Percentiles rank a stretch among this genome's conserved stretches.
These are phyloP conservation scores for Sporobolomyces pararoseus DNA, from an alignment of 768 basidiomycete species.

Conservation along the genomic window DNA sequence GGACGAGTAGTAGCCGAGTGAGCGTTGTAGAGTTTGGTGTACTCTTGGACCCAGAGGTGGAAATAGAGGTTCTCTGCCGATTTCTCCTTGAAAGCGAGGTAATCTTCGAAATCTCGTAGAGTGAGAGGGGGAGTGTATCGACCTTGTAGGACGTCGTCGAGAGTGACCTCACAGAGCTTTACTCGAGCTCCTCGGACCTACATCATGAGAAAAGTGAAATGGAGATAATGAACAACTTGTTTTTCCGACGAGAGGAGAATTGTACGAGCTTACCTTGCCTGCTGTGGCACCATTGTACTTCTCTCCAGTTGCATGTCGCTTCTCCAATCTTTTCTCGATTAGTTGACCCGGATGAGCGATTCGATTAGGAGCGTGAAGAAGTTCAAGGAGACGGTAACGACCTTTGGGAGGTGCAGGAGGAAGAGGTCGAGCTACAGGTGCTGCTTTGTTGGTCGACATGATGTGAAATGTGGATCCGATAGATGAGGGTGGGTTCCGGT, in stretches of 20 bases:
- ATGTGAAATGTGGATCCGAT: neutral
- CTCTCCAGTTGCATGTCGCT: neutral
- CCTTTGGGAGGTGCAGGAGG: conserved; percentile 25
- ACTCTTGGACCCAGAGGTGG: conserved; percentile 28
- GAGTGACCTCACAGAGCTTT: conserved; percentile 31
- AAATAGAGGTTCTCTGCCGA: conserved; percentile 36
- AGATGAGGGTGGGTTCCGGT: too few relatives aligned
- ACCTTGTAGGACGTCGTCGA: conserved; percentile 28
- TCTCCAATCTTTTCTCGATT: conserved; percentile 24
- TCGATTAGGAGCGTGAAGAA: conserved; percentile 11
- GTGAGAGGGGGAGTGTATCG: conserved; percentile 31
- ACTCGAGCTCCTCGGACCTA: conserved; percentile 27
- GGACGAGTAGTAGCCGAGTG: conserved; percentile 4
- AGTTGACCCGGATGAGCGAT: conserved; percentile 14
- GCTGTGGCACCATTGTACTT: conserved; percentile 11
- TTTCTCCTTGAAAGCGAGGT: conserved; percentile 30
- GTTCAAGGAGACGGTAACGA: conserved; percentile 21
- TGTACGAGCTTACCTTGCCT: conserved; percentile 16
- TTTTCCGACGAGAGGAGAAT: too few relatives aligned
- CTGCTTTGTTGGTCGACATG: neutral
- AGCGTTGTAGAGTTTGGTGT: conserved; percentile 19
- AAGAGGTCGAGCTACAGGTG: neutral
- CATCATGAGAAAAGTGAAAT: neutral
- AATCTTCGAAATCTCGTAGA: conserved; percentile 37
- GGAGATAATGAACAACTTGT: too few relatives aligned